phyloP scores from a whole-genome alignment of 2,329 filamentous ascomycete species.

The Ophidiomyces ophidiicola region DNA sequence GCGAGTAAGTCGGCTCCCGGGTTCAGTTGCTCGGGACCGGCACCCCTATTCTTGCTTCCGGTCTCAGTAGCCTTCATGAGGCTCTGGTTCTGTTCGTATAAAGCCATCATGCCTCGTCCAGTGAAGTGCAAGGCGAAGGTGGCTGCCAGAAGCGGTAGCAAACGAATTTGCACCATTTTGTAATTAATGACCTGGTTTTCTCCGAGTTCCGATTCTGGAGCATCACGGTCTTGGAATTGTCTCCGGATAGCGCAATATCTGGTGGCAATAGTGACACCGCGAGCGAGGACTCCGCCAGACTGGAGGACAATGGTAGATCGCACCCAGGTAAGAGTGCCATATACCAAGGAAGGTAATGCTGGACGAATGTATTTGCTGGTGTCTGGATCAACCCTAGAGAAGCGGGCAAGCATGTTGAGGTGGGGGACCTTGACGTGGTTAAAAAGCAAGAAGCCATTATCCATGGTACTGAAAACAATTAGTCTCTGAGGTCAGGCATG shows the following conservation, averaged over 20 bases:
- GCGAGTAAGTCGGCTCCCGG: conserved; percentile 57
- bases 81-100: conserved; percentile 62
- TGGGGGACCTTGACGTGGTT: conserved; percentile 67
- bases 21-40: conserved; percentile 56
- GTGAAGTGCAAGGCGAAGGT: conserved; percentile 72
- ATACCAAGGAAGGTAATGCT: conserved; percentile 54
- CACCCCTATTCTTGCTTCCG: conserved; percentile 39
- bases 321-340: conserved; percentile 65
- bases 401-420: conserved; percentile 59
- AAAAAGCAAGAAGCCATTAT: conserved; percentile 68
- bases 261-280: conserved; percentile 65
- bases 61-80: conserved; percentile 42
- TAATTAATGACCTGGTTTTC: conserved; percentile 71
- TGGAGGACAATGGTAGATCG: conserved; percentile 62
- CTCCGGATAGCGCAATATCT: conserved; percentile 60
- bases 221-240: conserved; percentile 68
- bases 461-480: conserved; percentile 47
- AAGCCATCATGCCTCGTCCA: conserved; percentile 59
- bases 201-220: conserved; percentile 42
- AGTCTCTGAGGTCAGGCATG: neutral
- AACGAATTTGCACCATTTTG: conserved; percentile 64
- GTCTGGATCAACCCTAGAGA: conserved; percentile 54
- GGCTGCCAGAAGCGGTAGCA: conserved; percentile 59
- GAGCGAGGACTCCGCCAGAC: conserved; percentile 57
- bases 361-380: conserved; percentile 58